Evolutionary conservation across 2,329 filamentous ascomycete genomes (phyloP).

Genomic region (Stromatinia cepivora): DNA sequence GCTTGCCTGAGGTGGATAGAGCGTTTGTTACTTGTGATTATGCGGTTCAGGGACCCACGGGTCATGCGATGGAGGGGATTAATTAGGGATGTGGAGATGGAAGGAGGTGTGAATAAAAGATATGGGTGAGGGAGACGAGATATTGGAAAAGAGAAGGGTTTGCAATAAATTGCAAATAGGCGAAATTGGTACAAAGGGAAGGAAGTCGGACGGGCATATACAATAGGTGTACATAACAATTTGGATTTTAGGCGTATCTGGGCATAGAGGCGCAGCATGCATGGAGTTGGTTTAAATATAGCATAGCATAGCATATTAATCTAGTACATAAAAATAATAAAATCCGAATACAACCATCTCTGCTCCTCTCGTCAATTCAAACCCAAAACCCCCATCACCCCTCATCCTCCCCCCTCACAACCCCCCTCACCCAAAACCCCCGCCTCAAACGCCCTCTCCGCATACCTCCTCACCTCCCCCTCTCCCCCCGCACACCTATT

Average conservation of each 20-base stretch:
- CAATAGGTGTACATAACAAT: background rate
- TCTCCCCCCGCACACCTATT: background rate
- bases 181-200: background rate
- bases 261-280: background rate
- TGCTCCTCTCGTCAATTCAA: too few relatives aligned
- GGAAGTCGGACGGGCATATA: background rate
- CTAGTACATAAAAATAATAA: too few relatives aligned
- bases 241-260: background rate
- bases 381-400: background rate
- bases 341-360: too few relatives aligned
- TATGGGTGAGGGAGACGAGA: too few relatives aligned
- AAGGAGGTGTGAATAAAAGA: background rate
- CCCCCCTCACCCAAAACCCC: background rate
- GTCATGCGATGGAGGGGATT: slow-evolving; percentile 31
- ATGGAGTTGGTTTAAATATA: too few relatives aligned
- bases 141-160: background rate
- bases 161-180: background rate
- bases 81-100: background rate
- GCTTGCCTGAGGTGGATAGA: slow-evolving; percentile 42
- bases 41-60: slow-evolving; percentile 32
- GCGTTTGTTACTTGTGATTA: slow-evolving; percentile 44
- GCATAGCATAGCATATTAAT: too few relatives aligned
- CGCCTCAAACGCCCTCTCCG: background rate
- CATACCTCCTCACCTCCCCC: background rate
- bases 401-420: background rate